Evolutionary conservation across 306 rosid species (phyloP).

Genomic region (Rosa lucieae): DNA sequence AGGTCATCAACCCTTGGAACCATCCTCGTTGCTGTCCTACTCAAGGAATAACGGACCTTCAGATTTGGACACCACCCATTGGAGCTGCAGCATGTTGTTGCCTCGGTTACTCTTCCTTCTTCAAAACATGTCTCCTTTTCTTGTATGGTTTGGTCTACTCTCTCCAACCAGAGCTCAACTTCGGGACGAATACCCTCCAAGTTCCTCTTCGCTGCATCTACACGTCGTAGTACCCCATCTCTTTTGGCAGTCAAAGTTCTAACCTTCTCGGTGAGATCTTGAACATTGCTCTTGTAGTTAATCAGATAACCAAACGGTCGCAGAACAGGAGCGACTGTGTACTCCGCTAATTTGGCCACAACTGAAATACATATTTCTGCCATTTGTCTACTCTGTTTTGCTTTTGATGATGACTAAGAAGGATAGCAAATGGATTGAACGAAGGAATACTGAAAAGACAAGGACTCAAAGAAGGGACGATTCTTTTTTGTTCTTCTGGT

Average conservation of each 20-base stretch:
- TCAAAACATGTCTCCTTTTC: neutral
- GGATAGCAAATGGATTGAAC: no score
- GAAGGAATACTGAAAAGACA: no score
- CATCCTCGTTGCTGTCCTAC: no score
- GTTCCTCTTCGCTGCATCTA: neutral
- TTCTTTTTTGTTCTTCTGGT: no score
- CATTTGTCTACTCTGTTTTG: neutral
- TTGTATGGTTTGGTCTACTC: neutral
- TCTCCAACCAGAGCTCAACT: neutral
- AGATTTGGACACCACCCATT: conserved; percentile 18
- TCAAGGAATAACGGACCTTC: neutral
- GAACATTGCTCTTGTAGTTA: neutral
- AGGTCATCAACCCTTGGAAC: neutral
- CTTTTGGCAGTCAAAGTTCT: neutral
- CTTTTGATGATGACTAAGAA: no score
- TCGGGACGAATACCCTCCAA: neutral
- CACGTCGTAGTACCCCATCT: no score
- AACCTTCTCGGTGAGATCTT: neutral
- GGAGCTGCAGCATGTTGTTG: neutral
- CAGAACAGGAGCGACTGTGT: neutral
- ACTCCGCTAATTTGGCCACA: neutral
- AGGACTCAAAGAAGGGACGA: neutral
- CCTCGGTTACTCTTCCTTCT: neutral
- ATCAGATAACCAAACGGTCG: neutral
- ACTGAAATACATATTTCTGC: neutral